Base-by-base conservation (phyloP, 352 stramenopile species). In the Pythium aquatile region DNA sequence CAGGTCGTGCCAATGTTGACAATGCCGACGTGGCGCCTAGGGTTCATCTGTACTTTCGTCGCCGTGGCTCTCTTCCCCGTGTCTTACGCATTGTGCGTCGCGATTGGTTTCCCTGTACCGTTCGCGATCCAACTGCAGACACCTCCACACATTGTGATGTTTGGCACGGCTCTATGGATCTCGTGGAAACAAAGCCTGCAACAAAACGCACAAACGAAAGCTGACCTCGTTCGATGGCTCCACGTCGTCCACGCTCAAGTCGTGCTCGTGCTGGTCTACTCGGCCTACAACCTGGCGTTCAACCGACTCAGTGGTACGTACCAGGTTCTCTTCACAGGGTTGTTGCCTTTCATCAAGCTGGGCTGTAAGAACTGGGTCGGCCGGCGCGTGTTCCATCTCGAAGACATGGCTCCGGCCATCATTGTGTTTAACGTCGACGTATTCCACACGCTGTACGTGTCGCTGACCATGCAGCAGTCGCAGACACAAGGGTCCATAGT, bases 381-480 rank as follows among this genome's bases (percentile, higher is more conserved):
- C 13, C 42, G 28, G 2, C 42, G 20, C 32, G 9, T 55, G 8
- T n/a, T 35, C n/a, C 56, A 65, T 35, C 20, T 65, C 4, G 46
- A 65, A 28, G 58, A 52, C 14, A 48, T 52, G 5, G 47, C 70
- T 17, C 65, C 69, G 14, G 55, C 64, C 5, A 39, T 70, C 2
- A 47, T 76, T 5, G 65, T 72, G n/a, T 74, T 73, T 55, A 74
- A 69, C 30, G 61, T 69, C 2, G 70, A 76, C 20, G 42, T 74
- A 13, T 61, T 76, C 24, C 67, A 69, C 44, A 48, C 70, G 16
- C 37, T 76, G 28, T 74, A 67, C 33, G 52, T 71, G 33, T 67
- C 66, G 14, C 66, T 72, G 24, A 70, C 61, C 14, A 68, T 74
- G 66, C 62, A 76, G 33, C 69, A 76, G 54, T 51, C 72, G 26